Conservation (phyloP, 2,329 filamentous ascomycete genomes). For the Fusarium tupiense region DNA sequence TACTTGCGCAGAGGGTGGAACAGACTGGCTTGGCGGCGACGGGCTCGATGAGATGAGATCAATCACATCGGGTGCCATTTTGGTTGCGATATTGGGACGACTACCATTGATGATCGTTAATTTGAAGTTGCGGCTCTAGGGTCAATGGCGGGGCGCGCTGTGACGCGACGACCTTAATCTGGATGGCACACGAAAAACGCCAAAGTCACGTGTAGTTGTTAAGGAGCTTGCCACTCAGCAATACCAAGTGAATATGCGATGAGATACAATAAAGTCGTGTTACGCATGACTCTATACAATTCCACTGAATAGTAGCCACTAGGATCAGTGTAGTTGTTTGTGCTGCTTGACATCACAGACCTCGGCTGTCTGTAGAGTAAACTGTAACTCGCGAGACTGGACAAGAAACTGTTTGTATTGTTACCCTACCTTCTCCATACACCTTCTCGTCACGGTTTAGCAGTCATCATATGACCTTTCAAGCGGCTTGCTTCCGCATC, state of each 20-base stretch:
- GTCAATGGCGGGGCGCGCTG: conserved; percentile 27
- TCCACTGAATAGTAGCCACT: background rate
- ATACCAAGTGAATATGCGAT: background rate
- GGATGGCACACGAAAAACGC: conserved; percentile 38
- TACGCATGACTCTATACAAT: background rate
- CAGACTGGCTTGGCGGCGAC: conserved; percentile 4
- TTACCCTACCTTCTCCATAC: background rate
- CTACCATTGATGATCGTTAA: background rate
- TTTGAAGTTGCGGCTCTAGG: background rate
- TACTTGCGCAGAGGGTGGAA: conserved; percentile 3
- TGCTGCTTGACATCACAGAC: background rate
- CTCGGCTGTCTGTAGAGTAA: background rate
- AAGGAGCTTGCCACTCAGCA: background rate
- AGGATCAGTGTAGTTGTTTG: too few species aligned
- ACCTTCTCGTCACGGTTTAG: background rate
- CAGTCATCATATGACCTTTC: background rate
- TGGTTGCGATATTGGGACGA: background rate
- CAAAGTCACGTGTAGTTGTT: conserved; percentile 37
- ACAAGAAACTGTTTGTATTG: background rate
- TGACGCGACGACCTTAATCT: conserved; percentile 26
- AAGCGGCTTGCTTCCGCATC: background rate
- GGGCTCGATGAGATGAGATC: conserved; percentile 53
- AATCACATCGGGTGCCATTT: conserved; percentile 49
- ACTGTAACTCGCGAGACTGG: background rate
- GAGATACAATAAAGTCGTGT: background rate